These are phyloP conservation scores for rapeseed (Brassica napus) DNA, from an alignment of 345 rosid species.

Conservation along the genomic window DNA sequence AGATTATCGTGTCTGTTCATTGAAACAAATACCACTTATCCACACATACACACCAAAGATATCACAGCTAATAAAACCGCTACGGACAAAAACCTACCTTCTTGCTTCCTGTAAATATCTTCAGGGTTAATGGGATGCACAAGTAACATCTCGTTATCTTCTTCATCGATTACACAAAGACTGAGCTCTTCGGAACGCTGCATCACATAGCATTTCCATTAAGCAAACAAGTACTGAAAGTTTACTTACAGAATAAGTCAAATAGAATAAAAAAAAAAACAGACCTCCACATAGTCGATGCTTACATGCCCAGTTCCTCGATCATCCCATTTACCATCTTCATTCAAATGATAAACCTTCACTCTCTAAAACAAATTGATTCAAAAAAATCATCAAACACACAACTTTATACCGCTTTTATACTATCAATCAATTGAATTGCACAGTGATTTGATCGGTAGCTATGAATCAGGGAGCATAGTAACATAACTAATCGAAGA, in stretches of 20 bases:
- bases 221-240: constrained; percentile 5
- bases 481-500: constrained; percentile 8
- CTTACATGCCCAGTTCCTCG: constrained; percentile 97
- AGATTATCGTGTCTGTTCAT: constrained; percentile 82
- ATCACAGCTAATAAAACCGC: background rate
- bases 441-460: background rate
- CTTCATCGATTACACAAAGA: constrained; percentile 86
- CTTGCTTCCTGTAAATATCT: constrained; percentile 97
- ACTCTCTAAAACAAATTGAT: constrained; percentile 61
- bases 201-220: constrained; percentile 28
- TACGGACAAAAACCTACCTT: constrained; percentile 56
- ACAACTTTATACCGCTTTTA: background rate
- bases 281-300: constrained; percentile 88
- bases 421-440: background rate
- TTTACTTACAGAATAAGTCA: constrained; percentile 8
- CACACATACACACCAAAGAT: constrained; percentile 2
- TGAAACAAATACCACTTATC: constrained; percentile 31
- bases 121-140: constrained; percentile 83
- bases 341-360: constrained; percentile 86
- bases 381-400: constrained; percentile 1
- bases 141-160: constrained; percentile 88
- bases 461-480: background rate
- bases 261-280: constrained; percentile 36
- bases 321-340: constrained; percentile 98
- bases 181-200: constrained; percentile 92